A percentile compares a stretch with the other conserved stretches of the same genome.
Conservation (phyloP, 208 protist genomes). For the Crithidia expoeki region DNA sequence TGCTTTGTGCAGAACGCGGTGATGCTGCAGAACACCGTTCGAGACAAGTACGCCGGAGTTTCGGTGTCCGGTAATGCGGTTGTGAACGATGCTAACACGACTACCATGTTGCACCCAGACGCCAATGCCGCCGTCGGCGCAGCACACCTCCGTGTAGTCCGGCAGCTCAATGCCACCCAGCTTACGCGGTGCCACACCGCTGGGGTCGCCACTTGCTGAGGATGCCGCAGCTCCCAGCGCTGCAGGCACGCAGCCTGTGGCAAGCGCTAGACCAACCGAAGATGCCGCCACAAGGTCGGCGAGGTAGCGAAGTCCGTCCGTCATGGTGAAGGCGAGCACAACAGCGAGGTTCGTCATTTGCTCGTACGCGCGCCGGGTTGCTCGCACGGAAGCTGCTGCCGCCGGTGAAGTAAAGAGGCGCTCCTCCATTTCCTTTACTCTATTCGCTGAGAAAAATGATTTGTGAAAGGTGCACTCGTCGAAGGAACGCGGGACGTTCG, state of each 20-base stretch:
- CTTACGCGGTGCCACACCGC: slow-evolving; percentile 8
- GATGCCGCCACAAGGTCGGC: slow-evolving; percentile 64
- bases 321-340: slow-evolving; percentile 51
- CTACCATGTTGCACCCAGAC: slow-evolving; percentile 77
- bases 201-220: background rate
- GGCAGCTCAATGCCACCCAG: slow-evolving; percentile 46
- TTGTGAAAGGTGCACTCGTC: slow-evolving; percentile 20
- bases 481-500: slow-evolving; percentile 62
- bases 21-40: slow-evolving; percentile 54
- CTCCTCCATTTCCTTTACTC: slow-evolving; percentile 9
- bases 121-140: slow-evolving; percentile 78
- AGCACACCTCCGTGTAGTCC: slow-evolving; percentile 58
- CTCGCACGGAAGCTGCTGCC: background rate
- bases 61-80: slow-evolving; percentile 52
- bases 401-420: background rate
- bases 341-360: slow-evolving; percentile 45
- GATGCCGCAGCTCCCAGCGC: background rate
- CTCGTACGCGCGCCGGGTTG: slow-evolving; percentile 45
- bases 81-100: slow-evolving; percentile 52
- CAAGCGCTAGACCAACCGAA: slow-evolving; percentile 56
- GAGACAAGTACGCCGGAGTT: slow-evolving; percentile 72
- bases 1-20: slow-evolving; percentile 40
- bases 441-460: slow-evolving; percentile 25
- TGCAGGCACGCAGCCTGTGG: slow-evolving; percentile 44
- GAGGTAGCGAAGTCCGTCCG: slow-evolving; percentile 53